Evolutionary conservation across 805 yeast species (phyloP).

Genomic region (Teunomyces atbi): DNA sequence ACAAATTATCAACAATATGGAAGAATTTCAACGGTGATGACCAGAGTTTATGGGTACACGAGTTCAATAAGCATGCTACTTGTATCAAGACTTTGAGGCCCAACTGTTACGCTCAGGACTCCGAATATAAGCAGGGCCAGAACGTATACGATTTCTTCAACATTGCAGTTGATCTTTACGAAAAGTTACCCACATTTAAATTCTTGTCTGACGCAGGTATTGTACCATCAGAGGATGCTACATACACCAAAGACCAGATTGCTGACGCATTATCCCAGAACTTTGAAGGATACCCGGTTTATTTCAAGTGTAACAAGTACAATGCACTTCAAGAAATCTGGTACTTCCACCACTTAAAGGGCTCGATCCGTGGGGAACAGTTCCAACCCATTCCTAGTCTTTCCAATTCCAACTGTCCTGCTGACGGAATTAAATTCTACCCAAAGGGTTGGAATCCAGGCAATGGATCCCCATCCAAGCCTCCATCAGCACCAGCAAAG

Average conservation of each 20-base stretch:
- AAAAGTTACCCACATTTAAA: conserved; percentile 61
- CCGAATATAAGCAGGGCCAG: conserved; percentile 18
- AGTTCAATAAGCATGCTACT: conserved; percentile 91
- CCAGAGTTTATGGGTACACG: conserved; percentile 80
- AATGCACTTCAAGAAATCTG: conserved; percentile 32
- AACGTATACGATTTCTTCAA: conserved; percentile 71
- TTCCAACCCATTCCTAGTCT: conserved; percentile 48
- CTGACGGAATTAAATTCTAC: conserved; percentile 61
- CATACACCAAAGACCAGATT: conserved; percentile 58
- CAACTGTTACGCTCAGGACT: conserved; percentile 52
- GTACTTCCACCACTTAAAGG: conserved; percentile 25
- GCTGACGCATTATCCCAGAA: conserved; percentile 49
- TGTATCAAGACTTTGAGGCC: conserved; percentile 82
- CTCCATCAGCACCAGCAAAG: conserved; percentile 20
- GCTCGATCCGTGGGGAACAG: conserved; percentile 16
- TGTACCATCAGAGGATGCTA: conserved; percentile 55
- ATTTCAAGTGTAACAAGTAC: conserved; percentile 56
- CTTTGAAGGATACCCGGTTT: conserved; percentile 55
- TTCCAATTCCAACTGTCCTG: conserved; percentile 61
- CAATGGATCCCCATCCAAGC: conserved; percentile 6
- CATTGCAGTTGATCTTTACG: conserved; percentile 56
- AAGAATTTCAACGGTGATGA: conserved; percentile 69
- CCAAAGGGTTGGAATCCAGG: conserved; percentile 53
- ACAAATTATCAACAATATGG: conserved; percentile 65
- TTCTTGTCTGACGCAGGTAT: conserved; percentile 70